Conservation (phyloP, 805 yeast species). For the Metschnikowia baotianmanensis region DNA sequence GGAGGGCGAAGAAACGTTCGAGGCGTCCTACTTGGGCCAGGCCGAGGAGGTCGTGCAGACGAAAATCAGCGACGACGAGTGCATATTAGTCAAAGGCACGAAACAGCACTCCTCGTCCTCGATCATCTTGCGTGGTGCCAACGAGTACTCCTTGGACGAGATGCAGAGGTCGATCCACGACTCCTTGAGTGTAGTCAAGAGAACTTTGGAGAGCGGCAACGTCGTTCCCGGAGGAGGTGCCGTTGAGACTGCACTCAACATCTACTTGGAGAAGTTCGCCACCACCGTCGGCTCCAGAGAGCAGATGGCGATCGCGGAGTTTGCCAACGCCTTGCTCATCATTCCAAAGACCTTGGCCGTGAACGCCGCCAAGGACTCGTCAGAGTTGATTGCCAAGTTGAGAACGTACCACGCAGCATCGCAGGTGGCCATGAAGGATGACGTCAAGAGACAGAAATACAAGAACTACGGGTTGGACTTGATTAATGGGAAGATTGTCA, state of each 20-base stretch:
- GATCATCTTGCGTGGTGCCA: constrained; percentile 91
- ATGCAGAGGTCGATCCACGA: constrained; percentile 98
- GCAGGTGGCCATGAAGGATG: constrained; percentile 82
- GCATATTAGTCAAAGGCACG: constrained; percentile 87
- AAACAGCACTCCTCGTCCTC: constrained; percentile 89
- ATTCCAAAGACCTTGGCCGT: constrained; percentile 97
- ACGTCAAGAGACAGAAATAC: constrained; percentile 78
- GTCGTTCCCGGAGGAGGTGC: constrained; percentile 99
- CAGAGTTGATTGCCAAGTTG: constrained; percentile 90
- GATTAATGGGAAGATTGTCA: constrained; percentile 86
- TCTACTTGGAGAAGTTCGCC: constrained; percentile 93
- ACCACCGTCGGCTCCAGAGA: constrained; percentile 97
- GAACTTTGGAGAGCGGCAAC: constrained; percentile 89
- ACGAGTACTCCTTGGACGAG: constrained; percentile 93
- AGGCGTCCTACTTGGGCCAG: constrained; percentile 75
- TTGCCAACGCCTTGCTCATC: constrained; percentile 82
- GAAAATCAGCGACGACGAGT: constrained; percentile 92
- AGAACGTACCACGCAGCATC: constrained; percentile 96
- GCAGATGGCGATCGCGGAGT: constrained; percentile 96
- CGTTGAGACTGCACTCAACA: constrained; percentile 95
- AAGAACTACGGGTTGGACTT: constrained; percentile 91
- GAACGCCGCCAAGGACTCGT: constrained; percentile 96
- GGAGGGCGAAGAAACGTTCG: constrained; percentile 95
- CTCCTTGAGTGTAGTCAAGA: constrained; percentile 88
- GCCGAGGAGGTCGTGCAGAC: constrained; percentile 93